Evolutionary conservation across 352 stramenopile genomes (phyloP).

Genomic region (Halophytophthora polymorphica): DNA sequence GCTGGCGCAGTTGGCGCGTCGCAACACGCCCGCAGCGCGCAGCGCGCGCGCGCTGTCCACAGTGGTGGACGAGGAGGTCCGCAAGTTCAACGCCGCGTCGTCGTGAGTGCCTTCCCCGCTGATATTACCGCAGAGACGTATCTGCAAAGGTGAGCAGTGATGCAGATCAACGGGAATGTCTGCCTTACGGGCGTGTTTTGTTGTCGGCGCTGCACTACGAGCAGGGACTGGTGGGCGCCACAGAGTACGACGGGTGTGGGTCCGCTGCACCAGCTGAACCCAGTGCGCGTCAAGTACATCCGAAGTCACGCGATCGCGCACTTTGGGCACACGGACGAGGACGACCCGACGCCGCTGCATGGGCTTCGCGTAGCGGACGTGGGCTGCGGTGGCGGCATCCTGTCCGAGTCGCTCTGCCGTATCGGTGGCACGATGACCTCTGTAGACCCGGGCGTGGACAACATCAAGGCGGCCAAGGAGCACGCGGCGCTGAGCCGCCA

Average conservation of each 20-base stretch:
- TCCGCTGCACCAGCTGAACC: slow-evolving; percentile 78
- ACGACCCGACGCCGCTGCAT: slow-evolving; percentile 52
- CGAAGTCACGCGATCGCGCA: slow-evolving; percentile 63
- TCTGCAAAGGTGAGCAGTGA: not conserved
- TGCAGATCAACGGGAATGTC: not conserved
- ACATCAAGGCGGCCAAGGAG: slow-evolving; percentile 66
- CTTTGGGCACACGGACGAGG: slow-evolving; percentile 43
- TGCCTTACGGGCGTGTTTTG: too few species aligned
- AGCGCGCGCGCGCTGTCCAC: slow-evolving; percentile 46
- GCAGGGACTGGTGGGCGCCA: slow-evolving; percentile 81
- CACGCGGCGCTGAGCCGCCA: slow-evolving; percentile 49
- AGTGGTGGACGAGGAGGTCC: slow-evolving; percentile 71
- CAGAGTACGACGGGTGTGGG: slow-evolving; percentile 73
- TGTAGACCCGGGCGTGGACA: slow-evolving; percentile 63
- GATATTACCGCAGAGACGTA: too few species aligned
- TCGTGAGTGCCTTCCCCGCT: slow-evolving; percentile 38
- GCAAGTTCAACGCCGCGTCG: slow-evolving; percentile 76
- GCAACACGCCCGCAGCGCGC: slow-evolving; percentile 3
- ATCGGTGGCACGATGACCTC: slow-evolving; percentile 76
- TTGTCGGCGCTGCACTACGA: not conserved
- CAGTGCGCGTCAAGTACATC: slow-evolving; percentile 84
- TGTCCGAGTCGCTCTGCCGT: slow-evolving; percentile 75
- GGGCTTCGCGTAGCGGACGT: slow-evolving; percentile 65
- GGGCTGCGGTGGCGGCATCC: slow-evolving; percentile 79
- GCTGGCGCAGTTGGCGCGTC: slow-evolving; percentile 11